phyloP scores from a whole-genome alignment of 2,329 filamentous ascomycete genomes.

The Macrophomina pseudophaseolina region DNA sequence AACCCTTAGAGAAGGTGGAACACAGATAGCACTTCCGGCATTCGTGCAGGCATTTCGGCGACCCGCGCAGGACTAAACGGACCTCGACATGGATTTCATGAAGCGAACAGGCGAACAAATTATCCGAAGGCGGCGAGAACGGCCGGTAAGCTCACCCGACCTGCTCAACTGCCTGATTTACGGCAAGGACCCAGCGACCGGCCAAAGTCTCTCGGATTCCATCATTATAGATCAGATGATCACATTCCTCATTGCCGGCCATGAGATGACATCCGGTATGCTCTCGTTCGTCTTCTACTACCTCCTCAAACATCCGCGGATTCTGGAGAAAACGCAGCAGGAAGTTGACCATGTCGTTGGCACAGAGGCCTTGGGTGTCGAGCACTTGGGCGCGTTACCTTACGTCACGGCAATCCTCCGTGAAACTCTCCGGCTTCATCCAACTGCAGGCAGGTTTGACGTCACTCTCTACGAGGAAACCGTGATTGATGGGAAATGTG shows the following conservation, averaged over 20 bases:
- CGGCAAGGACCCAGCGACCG: conserved; percentile 62
- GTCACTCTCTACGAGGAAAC: too few species aligned
- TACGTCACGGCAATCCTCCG: too few species aligned
- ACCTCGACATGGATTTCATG: conserved; percentile 57
- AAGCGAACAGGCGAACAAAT: too few species aligned
- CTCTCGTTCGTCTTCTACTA: conserved; percentile 70
- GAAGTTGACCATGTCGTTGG: background rate
- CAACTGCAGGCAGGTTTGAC: conserved; percentile 50
- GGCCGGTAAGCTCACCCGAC: conserved; percentile 64
- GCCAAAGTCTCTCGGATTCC: conserved; percentile 7
- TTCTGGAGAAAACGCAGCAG: conserved; percentile 19
- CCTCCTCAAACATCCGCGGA: conserved; percentile 57
- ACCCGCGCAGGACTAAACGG: conserved; percentile 52
- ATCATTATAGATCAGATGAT: conserved; percentile 27
- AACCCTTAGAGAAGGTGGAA: conserved; percentile 66
- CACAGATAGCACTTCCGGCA: too few species aligned
- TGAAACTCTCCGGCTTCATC: conserved; percentile 55
- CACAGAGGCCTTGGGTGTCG: too few species aligned
- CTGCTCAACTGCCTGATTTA: conserved; percentile 72
- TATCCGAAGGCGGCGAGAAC: conserved; percentile 60
- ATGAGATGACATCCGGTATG: conserved; percentile 64
- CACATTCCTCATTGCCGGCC: conserved; percentile 28
- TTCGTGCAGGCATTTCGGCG: too few species aligned
- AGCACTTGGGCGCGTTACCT: too few species aligned
- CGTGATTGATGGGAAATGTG: too few species aligned